Evolutionary conservation across 208 protist genomes (phyloP).

Genomic region (Leishmania martiniquensis): DNA sequence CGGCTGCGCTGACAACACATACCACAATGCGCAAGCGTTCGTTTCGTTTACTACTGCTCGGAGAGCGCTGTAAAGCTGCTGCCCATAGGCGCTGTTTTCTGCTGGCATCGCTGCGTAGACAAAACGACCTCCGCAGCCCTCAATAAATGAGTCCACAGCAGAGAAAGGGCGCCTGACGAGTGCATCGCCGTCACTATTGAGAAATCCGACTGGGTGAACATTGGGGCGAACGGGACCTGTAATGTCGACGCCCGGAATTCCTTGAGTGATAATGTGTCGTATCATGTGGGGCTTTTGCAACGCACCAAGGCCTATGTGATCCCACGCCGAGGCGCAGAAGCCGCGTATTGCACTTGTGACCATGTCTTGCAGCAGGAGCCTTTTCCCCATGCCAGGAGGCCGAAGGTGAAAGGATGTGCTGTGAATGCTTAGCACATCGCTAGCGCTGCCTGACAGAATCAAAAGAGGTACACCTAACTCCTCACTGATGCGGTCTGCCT

Average conservation of each 20-base stretch:
- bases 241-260: constrained; percentile 45
- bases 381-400: not conserved
- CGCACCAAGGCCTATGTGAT: not conserved
- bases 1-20: not conserved
- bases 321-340: not conserved
- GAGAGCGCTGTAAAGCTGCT: not conserved
- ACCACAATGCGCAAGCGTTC: constrained; percentile 14
- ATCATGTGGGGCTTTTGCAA: constrained; percentile 7
- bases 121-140: not conserved
- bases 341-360: not conserved
- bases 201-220: constrained; percentile 49
- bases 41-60: not conserved
- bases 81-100: not conserved
- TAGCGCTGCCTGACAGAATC: not conserved
- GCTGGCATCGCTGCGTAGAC: not conserved
- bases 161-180: not conserved
- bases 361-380: not conserved
- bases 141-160: not conserved
- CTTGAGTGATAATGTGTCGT: constrained; percentile 44
- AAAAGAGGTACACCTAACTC: constrained; percentile 5
- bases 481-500: not conserved
- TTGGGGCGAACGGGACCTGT: constrained; percentile 37
- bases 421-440: not conserved
- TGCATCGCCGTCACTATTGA: constrained; percentile 14
- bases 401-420: not conserved